Conservation (phyloP, 2,329 filamentous ascomycete species). For the Aspergillus sp. region DNA sequence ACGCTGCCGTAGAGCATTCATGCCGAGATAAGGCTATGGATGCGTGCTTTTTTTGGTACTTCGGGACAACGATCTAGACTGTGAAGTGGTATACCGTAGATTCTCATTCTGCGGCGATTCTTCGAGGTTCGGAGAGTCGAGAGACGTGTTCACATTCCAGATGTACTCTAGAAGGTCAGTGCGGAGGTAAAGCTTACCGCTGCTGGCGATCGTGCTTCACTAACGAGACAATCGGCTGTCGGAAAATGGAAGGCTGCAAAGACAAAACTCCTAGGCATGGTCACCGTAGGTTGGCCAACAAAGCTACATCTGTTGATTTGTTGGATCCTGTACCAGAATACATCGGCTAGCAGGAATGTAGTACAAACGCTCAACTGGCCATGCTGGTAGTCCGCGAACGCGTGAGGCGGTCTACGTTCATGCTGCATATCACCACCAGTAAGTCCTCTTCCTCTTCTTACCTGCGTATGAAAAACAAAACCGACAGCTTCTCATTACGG, state of each 20-base stretch:
- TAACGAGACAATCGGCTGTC: background rate
- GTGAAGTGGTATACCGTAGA: background rate
- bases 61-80: background rate
- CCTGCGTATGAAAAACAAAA: background rate
- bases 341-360: background rate
- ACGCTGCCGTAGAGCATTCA: conserved; percentile 1
- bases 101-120: background rate
- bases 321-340: background rate
- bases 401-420: background rate
- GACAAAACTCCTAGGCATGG: background rate
- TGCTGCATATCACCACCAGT: background rate
- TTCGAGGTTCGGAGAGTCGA: background rate
- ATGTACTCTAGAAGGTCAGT: background rate
- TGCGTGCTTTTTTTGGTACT: background rate
- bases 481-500: background rate
- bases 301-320: background rate
- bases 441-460: background rate
- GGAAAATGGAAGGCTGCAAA: background rate
- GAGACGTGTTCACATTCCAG: background rate
- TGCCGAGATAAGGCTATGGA: background rate
- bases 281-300: background rate
- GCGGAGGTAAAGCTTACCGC: background rate
- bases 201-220: background rate
- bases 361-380: background rate
- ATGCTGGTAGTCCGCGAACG: background rate